Conservation (phyloP, 2,329 filamentous ascomycete species). For the Dryadomyces quercivorus region DNA sequence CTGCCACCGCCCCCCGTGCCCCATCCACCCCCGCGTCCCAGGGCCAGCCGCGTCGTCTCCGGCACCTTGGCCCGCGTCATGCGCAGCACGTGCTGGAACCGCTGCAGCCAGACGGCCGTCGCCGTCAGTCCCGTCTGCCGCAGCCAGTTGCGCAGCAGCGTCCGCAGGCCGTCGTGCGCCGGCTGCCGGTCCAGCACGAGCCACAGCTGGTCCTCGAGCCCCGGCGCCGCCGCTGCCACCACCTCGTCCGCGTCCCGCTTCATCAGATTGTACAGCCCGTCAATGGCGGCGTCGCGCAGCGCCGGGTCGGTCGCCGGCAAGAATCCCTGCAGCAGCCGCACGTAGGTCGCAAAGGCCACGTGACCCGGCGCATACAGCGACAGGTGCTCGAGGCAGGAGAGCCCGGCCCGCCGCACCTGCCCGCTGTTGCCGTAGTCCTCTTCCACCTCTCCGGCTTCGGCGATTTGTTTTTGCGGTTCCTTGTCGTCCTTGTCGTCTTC, state of each 20-base stretch:
- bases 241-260: conserved; percentile 80
- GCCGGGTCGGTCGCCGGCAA: conserved; percentile 56
- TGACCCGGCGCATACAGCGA: conserved; percentile 84
- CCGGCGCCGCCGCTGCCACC: conserved; percentile 58
- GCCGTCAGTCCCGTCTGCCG: conserved; percentile 75
- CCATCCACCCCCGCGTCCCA: neutral
- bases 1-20: conserved; percentile 14
- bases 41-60: conserved; percentile 27
- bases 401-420: conserved; percentile 60
- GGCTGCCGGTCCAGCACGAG: conserved; percentile 70
- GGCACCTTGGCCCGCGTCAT: conserved; percentile 65
- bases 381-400: conserved; percentile 79
- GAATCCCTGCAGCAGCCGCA: conserved; percentile 67
- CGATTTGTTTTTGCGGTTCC: neutral
- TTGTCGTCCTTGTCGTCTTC: no score
- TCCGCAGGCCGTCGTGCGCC: conserved; percentile 66
- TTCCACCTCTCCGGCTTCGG: neutral
- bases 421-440: neutral
- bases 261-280: conserved; percentile 90
- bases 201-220: conserved; percentile 88
- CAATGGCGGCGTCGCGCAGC: conserved; percentile 68
- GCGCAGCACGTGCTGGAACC: conserved; percentile 78
- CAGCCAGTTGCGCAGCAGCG: conserved; percentile 86
- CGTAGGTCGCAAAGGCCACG: conserved; percentile 74
- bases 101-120: conserved; percentile 74